Evolutionary conservation across 345 rosid genomes (phyloP).

Genomic region (Clausena lansium): DNA sequence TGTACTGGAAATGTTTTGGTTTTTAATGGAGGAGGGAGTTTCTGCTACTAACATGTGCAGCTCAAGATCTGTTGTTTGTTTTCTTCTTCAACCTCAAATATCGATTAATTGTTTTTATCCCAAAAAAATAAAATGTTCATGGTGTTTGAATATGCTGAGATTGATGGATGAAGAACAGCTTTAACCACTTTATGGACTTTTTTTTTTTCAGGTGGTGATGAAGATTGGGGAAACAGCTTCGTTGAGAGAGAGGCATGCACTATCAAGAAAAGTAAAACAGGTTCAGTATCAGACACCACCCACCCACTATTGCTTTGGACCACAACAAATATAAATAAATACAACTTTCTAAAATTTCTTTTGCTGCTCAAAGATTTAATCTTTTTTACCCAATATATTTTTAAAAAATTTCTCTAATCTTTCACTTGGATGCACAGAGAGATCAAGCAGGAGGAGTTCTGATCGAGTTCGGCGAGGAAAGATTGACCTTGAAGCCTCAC

Average conservation of each 20-base stretch:
- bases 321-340: constrained; percentile 19
- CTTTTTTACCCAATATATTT: background rate
- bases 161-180: constrained; percentile 52
- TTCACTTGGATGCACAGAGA: constrained; percentile 39
- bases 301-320: constrained; percentile 30
- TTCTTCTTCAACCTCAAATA: constrained; percentile 26
- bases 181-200: constrained; percentile 45
- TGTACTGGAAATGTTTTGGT: constrained; percentile 18
- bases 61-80: constrained; percentile 44
- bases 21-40: constrained; percentile 13
- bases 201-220: constrained; percentile 74
- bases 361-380: background rate
- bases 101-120: constrained; percentile 12
- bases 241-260: constrained; percentile 83
- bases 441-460: constrained; percentile 44
- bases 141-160: constrained; percentile 36
- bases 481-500: constrained; percentile 58
- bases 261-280: constrained; percentile 77
- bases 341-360: constrained; percentile 5
- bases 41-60: constrained; percentile 25
- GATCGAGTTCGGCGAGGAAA: constrained; percentile 55
- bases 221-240: constrained; percentile 69
- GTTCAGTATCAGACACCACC: constrained; percentile 46
- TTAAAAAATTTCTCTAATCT: constrained; percentile 8
- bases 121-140: background rate